Evolutionary conservation across 1,284 basidiomycete genomes (phyloP), one percentile per base, ranked within the genome.

Genomic region (Rhodotorula sp.): DNA sequence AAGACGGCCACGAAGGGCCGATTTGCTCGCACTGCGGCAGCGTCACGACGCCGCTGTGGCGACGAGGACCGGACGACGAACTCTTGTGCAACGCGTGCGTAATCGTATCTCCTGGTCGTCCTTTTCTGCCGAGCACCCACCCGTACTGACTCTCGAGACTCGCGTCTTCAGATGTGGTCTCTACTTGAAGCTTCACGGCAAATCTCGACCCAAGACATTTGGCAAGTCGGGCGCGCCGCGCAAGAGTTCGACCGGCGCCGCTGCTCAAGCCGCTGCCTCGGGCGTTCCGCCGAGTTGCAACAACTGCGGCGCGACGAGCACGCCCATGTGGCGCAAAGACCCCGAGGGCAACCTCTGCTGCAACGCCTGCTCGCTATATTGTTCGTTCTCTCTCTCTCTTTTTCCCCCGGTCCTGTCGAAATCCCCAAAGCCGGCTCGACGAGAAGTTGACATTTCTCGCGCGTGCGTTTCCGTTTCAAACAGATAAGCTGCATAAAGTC

Each of bases 301-400:
- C 69, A 76, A 76, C 54, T 76, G 75, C 67, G 71, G 59, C 6
- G 74, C 71, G 42, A 75, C 69, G 49, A 66, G 62, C 29, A 76
- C 75, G 37, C 75, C 75, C 12, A 75, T 76, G 72, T 76, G 75
- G 75, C 64, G 75, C 42, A 70, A 73, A 59, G 73, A 73, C 10
- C 58, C 51, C 37, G 66, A 73, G 33, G 74, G 73, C 3, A 66
- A 67, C 22, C 42, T 76, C 15, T 67, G 62, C 24, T 76, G 75
- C 66, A 76, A 76, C 60, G 75, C 75, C 7, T 76, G 75, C 53
- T 70, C 65, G 24, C 71, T 76, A 20, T 76, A 76, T 42, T 75
- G 74, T 73, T 26, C 49, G 71, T 64, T 15, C 26, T 24, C 20
- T 17, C n/a, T 17, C 14, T 26, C 33, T 14, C 8, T 24, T 42